Base-by-base conservation (phyloP, 2,329 filamentous ascomycete species). In the Fusarium lyarnte region DNA sequence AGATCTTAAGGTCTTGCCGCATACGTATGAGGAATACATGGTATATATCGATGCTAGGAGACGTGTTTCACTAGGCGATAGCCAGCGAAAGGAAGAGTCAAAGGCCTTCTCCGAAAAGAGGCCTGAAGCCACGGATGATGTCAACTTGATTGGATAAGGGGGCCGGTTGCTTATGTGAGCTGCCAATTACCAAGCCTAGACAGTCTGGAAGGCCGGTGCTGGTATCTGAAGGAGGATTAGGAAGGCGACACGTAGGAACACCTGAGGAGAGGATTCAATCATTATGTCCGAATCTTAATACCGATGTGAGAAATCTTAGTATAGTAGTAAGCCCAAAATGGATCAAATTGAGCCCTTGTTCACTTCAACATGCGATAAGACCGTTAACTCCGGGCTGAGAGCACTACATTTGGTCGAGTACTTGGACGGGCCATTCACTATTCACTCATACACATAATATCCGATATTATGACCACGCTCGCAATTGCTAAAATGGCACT, bases 11-110 rank as follows among this genome's bases (percentile, higher is more conserved):
- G 77, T 79, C 17, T 55, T 79, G 42, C 78, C 78, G 4, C 69
- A 79, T 45, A 78, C 76, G 2, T 79, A 79, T 59, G 72, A 78
- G 21, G 78, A 79, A 70, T 78, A 77, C 10, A 79, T 79, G 78
- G 74, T 79, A 14, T 79, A 77, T 33, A 73, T 78, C 16, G 78
- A 79, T 72, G 78, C 78, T 3, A 70, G 73, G 42, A 72, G 78
- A 53, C 73, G 78, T 58, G 78, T 79, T 6, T 75, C 46, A 13
- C 14, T 74, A 23, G 74, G 75, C 6, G 76, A 78, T 16, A 66
- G 58, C 27, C 74, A 76, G 27, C 52, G 69, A 16, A 64, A 66
- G 29, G 63, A 75, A 21, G 73, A 77, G 29, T 36, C 58, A 11
- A 67, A 49, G 25, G 29, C 58, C 2, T 64, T 38, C 7, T 42